phyloP scores from a whole-genome alignment of 1,139 yeast genomes.

The Taiozyma sp. region DNA sequence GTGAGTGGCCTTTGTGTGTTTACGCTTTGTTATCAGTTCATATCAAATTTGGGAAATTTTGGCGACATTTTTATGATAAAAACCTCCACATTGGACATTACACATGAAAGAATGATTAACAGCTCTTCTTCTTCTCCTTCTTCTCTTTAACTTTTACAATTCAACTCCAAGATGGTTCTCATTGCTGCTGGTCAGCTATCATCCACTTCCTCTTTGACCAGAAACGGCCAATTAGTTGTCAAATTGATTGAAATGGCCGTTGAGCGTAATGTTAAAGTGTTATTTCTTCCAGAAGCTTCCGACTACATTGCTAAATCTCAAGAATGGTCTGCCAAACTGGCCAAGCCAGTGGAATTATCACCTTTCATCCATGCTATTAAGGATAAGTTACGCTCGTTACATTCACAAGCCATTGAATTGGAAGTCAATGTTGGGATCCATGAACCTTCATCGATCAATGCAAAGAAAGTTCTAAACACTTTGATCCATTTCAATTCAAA shows the following conservation, averaged over 20 bases:
- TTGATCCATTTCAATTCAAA: conserved; percentile 62
- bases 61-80: too few species aligned
- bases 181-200: conserved; percentile 88
- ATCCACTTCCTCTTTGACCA: conserved; percentile 57
- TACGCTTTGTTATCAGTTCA: too few species aligned
- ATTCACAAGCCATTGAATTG: conserved; percentile 26
- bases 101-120: too few species aligned
- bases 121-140: too few species aligned
- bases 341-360: conserved; percentile 42
- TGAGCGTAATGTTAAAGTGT: conserved; percentile 49
- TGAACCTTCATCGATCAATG: conserved; percentile 49
- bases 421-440: conserved; percentile 77
- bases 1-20: too few species aligned
- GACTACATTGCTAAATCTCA: conserved; percentile 80
- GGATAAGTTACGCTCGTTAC: conserved; percentile 36
- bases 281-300: conserved; percentile 90
- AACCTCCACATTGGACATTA: too few species aligned
- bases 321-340: conserved; percentile 57
- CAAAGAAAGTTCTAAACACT: conserved; percentile 57
- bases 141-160: neutral
- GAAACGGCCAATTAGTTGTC: conserved; percentile 56
- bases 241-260: conserved; percentile 62
- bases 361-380: conserved; percentile 50
- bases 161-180: conserved; percentile 36
- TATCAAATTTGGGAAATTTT: too few species aligned